Base-by-base conservation (phyloP, 2,329 filamentous ascomycete species). In the Nectriaceae sp. region DNA sequence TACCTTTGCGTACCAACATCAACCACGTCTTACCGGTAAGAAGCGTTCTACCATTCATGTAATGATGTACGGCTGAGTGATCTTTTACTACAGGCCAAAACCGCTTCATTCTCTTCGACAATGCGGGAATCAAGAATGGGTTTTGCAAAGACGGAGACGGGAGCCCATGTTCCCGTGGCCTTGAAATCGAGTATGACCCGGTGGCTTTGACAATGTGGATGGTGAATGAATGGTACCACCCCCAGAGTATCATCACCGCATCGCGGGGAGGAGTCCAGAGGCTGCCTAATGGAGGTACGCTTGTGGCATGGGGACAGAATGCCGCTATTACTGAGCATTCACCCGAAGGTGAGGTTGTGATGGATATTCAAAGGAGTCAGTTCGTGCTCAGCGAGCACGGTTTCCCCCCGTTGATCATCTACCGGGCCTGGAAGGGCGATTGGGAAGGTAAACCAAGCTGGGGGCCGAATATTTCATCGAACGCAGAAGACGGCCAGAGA, bases 1-100 rank as follows among this genome's bases (percentile, higher is more conserved):
- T 21, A 59, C 67, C 50, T 70, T 72, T 53, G 58, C 60, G 42
- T 72, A 69, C 64, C 70, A 73, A 54, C 70, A 72, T 52, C 65
- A 72, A 41, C 67, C 65, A 5, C 65, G 65, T n/a, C n/a, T n/a
- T n/a, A n/a, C n/a, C n/a, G n/a, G n/a, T n/a, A n/a, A n/a, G n/a
- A n/a, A n/a, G n/a, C n/a, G n/a, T n/a, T n/a, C n/a, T n/a, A n/a
- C n/a, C n/a, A n/a, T n/a, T n/a, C n/a, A n/a, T n/a, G n/a, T n/a
- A n/a, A n/a, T n/a, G n/a, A n/a, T n/a, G n/a, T n/a, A n/a, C n/a
- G n/a, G n/a, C n/a, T n/a, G n/a, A n/a, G n/a, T n/a, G n/a, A n/a
- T n/a, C 19, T 61, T 69, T 52, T 57, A 61, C 55, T 56, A 58
- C 39, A 49, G n/a, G 60, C 46, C 58, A 63, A 41, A 57, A 41